Evolutionary conservation across 176 grass and related monocot genomes (phyloP).

Genomic region (Triticum dicoccoides): DNA sequence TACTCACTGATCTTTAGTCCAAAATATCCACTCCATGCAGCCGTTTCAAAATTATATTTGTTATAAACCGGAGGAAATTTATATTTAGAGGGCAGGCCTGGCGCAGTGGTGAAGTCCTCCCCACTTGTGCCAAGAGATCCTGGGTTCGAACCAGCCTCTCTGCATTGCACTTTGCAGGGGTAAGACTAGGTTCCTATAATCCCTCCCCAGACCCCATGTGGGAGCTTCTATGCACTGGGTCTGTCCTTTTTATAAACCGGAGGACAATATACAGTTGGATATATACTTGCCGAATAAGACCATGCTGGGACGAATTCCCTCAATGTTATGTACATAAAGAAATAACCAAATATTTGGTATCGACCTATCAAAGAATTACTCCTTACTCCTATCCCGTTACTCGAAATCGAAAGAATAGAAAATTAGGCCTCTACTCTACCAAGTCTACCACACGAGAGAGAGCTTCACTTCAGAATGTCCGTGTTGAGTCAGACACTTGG

Average conservation of each 20-base stretch:
- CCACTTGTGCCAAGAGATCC: too few species aligned
- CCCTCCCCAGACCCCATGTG: too few species aligned
- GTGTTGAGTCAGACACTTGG: constrained; percentile 55
- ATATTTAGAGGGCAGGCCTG: too few species aligned
- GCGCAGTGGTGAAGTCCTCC: too few species aligned
- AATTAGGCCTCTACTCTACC: constrained; percentile 29
- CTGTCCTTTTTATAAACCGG: not conserved
- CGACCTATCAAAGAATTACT: constrained; percentile 46
- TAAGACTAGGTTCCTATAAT: too few species aligned
- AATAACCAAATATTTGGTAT: constrained; percentile 9
- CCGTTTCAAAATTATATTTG: too few species aligned
- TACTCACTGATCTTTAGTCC: not conserved
- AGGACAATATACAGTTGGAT: constrained; percentile 28
- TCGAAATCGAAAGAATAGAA: constrained; percentile 49
- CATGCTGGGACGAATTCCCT: not conserved
- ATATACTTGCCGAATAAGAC: not conserved
- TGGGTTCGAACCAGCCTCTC: too few species aligned
- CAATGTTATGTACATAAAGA: constrained; percentile 34
- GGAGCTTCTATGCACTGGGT: too few species aligned
- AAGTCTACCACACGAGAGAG: constrained; percentile 15
- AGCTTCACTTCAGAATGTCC: constrained; percentile 45
- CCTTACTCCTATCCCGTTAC: not conserved
- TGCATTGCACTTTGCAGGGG: too few species aligned
- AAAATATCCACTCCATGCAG: not conserved
- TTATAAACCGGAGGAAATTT: not conserved